Evolutionary conservation across 331 rosid species (phyloP), one percentile per base, ranked within the genome.

Genomic region (Acacia pycnantha): DNA sequence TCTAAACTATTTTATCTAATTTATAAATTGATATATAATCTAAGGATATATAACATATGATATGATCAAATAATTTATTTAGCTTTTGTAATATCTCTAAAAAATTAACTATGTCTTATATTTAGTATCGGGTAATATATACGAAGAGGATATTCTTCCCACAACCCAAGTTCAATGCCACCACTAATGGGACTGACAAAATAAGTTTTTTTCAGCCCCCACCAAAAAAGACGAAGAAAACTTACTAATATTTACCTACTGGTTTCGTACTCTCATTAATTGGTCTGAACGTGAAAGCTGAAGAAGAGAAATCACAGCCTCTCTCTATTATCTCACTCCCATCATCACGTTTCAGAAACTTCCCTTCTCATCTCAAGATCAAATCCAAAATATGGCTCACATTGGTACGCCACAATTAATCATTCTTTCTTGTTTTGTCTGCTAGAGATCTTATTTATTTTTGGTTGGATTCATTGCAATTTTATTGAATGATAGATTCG

Each of bases 361-460:
- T 43, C 21, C 31, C 29, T 73, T 62, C 50, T 65, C 79, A 1
- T 31, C 68, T 29, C 35, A 11, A 12, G 21, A 51, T 22, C 75
- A 43, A 24, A 29, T 53, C 73, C 3, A 4, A 40, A 12, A 62
- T 72, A 95, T 95, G 99, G 94, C 87, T 19, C 84, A 79, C 77
- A 80, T 61, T 59, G 94, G 91, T 92, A 87, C 11, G 64, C 11
- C 40, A 47, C 73, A 26, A 4, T 12, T 65, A 31, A 4, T 15
- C 78, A 11, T 11, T 67, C 50, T 74, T 46, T 12, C 71, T 69
- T 21, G 58, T 35, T 44, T 15, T 31, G 35, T 22, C 14, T 18
- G 27, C 7, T 24, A 15, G 18, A n/a, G 50, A 65, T 78, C 75
- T 70, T 44, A 31, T 62, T 4, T 22, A 37, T 4, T 12, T 5